Evolutionary conservation across 495 filamentous ascomycete genomes (phyloP).

Genomic region (Cryomyces minteri): DNA sequence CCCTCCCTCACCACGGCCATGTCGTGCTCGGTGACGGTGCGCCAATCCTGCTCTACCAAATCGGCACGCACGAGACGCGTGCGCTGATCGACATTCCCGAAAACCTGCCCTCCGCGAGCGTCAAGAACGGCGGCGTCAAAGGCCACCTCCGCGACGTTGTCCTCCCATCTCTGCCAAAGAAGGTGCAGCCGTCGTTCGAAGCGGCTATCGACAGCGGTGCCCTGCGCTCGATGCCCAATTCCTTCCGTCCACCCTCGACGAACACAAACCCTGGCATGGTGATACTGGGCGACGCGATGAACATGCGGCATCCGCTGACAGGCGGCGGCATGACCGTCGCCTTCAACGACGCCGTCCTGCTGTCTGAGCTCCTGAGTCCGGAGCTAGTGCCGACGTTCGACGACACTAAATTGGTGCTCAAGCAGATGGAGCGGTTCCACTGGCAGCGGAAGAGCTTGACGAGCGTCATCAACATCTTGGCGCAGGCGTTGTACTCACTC

Average conservation of each 20-base stretch:
- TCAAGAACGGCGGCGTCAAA: conserved; percentile 61
- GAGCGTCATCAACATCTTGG: conserved; percentile 86
- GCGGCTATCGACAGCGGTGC: conserved; percentile 57
- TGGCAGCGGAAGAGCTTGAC: conserved; percentile 70
- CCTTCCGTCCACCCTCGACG: conserved; percentile 63
- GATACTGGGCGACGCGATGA: conserved; percentile 78
- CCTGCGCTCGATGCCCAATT: conserved; percentile 79
- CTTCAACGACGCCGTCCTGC: conserved; percentile 65
- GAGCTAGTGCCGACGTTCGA: conserved; percentile 45
- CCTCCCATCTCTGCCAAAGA: conserved; percentile 56
- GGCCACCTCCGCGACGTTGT: conserved; percentile 60
- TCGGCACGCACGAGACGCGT: conserved; percentile 85
- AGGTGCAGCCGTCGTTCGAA: conserved; percentile 52
- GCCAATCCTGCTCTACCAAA: conserved; percentile 89
- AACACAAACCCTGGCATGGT: conserved; percentile 56
- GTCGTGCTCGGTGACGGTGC: conserved; percentile 65
- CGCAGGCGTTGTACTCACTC: conserved; percentile 73
- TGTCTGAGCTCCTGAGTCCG: conserved; percentile 53
- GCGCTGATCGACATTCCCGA: conserved; percentile 83
- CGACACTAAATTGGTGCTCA: conserved; percentile 40
- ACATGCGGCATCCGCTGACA: conserved; percentile 91
- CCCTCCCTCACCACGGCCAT: conserved; percentile 57
- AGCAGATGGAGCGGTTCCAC: conserved; percentile 62
- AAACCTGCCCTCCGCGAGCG: conserved; percentile 48
- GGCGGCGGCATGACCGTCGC: conserved; percentile 95